Evolutionary conservation across 306 rosid species (phyloP), one percentile per base, ranked within the genome.

Genomic region (Begonia fuchsioides): DNA sequence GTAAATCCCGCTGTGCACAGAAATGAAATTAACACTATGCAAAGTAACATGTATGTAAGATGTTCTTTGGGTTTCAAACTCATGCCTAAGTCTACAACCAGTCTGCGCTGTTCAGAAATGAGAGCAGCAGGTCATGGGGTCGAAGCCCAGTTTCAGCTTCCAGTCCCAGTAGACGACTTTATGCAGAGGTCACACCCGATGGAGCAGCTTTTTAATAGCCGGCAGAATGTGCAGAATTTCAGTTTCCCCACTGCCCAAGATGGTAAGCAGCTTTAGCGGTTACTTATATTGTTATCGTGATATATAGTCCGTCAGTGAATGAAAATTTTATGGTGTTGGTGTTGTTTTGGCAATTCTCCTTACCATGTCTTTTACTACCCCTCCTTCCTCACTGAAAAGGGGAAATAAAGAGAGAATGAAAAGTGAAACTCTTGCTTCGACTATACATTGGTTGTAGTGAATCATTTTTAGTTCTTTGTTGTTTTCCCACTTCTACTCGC

Each of bases 111-210:
- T 79, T 82, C 98, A 38, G 96, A 85, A 71, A 90, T 90, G 98
- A 82, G 87, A 62, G 87, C 87, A 0, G 95, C 96, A 15, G 98
- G 98, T 56, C 92, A 85, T 47, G 96, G 94, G 49, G 81, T 90
- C 44, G 98, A 90, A 57, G 72, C 90, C 59, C 96, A 82, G 71
- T 90, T 85, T 63, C 96, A 77, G 73, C 84, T 79, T 61, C 94
- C 95, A 53, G 75, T 90, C 52, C 74, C 83, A 8, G 98, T 90
- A 53, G 96, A 90, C 62, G 98, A 90, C 72, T 90, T 90, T 64
- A 90, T 90, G 98, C 98, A 81, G 71, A 79, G 92, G 66, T 69
- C 98, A 43, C 85, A 74, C 64, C 72, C 81, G 44, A 82, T 75
- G 6, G 87, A 90, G 60, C 79, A 76, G 54, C 78, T 84, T 39